phyloP scores from a whole-genome alignment of 2,329 filamentous ascomycete species.

The Hypomyces rosellus region DNA sequence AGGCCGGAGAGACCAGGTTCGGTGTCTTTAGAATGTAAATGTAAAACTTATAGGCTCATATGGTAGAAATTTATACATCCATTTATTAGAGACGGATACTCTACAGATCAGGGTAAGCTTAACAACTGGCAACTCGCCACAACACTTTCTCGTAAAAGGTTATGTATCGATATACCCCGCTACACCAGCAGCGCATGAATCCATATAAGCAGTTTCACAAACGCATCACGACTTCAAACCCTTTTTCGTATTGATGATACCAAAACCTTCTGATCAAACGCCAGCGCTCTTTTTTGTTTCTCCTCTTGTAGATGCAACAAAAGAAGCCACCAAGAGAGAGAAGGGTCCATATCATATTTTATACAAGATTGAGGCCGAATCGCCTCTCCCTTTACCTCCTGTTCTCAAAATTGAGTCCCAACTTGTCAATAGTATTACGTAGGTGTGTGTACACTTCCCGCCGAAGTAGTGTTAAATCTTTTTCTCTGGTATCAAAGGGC shows the following conservation, averaged over 20 bases:
- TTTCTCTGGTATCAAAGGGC: neutral
- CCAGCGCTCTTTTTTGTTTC: slow-evolving; percentile 23
- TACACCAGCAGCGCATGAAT: no score
- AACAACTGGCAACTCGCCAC: no score
- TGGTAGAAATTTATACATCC: no score
- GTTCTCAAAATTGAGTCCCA: slow-evolving; percentile 11
- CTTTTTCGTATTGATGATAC: slow-evolving; percentile 14
- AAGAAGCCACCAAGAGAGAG: slow-evolving; percentile 12
- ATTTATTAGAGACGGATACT: no score
- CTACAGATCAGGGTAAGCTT: no score
- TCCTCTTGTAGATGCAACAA: slow-evolving; percentile 23
- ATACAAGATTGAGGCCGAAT: slow-evolving; percentile 21
- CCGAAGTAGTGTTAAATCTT: neutral
- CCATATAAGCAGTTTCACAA: no score
- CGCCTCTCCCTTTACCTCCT: slow-evolving; percentile 10
- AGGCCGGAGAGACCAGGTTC: slow-evolving; percentile 60
- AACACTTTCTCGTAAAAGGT: no score
- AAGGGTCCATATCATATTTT: slow-evolving; percentile 15
- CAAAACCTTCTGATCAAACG: slow-evolving; percentile 21
- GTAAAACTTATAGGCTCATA: no score
- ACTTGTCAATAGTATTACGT: slow-evolving; percentile 12
- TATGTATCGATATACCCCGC: no score
- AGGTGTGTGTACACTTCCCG: neutral
- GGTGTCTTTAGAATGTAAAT: slow-evolving; percentile 76
- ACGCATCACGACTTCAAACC: no score